Evolutionary conservation across 805 yeast genomes (phyloP), one percentile per base, ranked within the genome.

Genomic region (Ogataea siamensis): DNA sequence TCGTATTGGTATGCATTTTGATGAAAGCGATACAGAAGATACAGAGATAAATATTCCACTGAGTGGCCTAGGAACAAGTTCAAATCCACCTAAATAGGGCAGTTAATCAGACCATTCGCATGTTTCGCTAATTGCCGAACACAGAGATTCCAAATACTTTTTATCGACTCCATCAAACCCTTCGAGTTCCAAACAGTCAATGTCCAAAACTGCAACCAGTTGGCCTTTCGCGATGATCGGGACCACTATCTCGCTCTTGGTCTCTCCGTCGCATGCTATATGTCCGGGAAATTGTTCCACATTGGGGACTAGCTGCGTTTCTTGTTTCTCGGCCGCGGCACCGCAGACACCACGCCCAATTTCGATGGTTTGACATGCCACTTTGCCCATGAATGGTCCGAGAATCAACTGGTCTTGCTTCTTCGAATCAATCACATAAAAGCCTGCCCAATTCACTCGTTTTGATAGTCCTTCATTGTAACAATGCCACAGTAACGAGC

Each of bases 351-450:
- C 99, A 42, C 65, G 71, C 4, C 96, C 96, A 35, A 83, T 66
- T 39, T 66, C 55, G 41, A 91, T 93, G 18, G 66, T 64, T 61
- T 93, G 98, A 54, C 99, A 91, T 0, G 98, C 98, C 3, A 91
- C 97, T 60, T 87, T 87, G 4, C 99, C 99, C 61, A 87, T 95
- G 61, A 91, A 91, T 10, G 99, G 99, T 0, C 94, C 99, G 25
- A 91, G 66, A 15, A 86, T 70, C 35, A 93, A 66, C 52, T 73
- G 78, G 1, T 57, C 32, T 1, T 50, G 32, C 17, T 54, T 58
- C 9, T 57, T 53, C 3, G 66, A 59, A 37, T 76, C 71, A 12
- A 69, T 49, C 2, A 85, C 76, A 53, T 91, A 91, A 58, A 93
- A 88, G 0, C 99, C 99, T 0, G 95, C 78, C 99, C 99, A 91